phyloP scores from a whole-genome alignment of 176 grass and related monocot genomes.

The Cenchrus americanus region DNA sequence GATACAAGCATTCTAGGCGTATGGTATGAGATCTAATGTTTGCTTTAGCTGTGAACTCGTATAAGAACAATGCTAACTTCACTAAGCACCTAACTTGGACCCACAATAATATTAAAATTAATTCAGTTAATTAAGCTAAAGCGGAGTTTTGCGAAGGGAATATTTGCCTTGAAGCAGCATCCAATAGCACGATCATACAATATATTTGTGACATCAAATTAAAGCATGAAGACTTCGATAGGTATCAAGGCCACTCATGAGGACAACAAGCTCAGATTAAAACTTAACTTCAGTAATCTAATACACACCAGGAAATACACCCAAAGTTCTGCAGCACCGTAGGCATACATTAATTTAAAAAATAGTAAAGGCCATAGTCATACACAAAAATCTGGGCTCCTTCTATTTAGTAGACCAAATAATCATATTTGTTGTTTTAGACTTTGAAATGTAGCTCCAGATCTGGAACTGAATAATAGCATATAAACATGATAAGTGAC shows the following conservation, averaged over 20 bases:
- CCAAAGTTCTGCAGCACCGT: background rate
- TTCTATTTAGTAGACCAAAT: background rate
- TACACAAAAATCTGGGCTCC: background rate
- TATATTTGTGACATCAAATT: background rate
- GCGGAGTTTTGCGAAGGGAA: background rate
- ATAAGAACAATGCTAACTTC: background rate
- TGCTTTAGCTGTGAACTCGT: background rate
- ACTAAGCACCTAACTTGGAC: background rate
- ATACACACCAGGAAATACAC: background rate
- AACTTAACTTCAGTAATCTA: constrained; percentile 4
- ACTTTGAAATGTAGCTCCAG: background rate
- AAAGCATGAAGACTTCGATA: background rate
- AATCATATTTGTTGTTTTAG: background rate
- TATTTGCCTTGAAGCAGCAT: background rate
- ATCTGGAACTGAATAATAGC: background rate
- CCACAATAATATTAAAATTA: background rate
- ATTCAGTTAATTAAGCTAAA: background rate
- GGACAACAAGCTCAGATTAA: background rate
- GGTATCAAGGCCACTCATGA: background rate
- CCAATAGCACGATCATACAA: background rate
- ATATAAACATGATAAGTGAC: background rate
- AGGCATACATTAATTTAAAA: background rate
- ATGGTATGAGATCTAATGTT: background rate
- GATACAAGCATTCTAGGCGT: background rate
- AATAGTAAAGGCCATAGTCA: background rate